These are phyloP conservation scores for Papilionanthe hybrid DNA, from an alignment of 116 monocot genomes.

Conservation along the genomic window DNA sequence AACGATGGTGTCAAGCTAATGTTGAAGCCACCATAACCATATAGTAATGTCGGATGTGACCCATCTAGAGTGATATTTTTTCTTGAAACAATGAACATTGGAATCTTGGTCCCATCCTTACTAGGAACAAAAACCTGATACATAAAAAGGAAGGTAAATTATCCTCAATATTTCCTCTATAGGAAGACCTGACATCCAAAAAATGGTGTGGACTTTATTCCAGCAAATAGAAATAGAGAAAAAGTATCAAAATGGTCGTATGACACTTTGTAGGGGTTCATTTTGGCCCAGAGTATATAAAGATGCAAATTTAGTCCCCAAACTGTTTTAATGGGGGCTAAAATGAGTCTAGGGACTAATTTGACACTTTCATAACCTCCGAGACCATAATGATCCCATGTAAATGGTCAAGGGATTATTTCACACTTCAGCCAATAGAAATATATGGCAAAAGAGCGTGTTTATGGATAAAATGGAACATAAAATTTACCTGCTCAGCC, in stretches of 20 bases:
- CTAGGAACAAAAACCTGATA: slow-evolving; percentile 71
- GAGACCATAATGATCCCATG: too few relatives aligned
- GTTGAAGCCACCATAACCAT: slow-evolving; percentile 97
- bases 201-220: neutral
- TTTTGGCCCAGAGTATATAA: too few relatives aligned
- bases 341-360: too few relatives aligned
- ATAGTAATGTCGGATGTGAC: slow-evolving; percentile 76
- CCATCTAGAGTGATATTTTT: slow-evolving; percentile 69
- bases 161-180: neutral
- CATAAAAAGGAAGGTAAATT: neutral
- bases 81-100: slow-evolving; percentile 86
- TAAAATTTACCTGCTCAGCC: slow-evolving; percentile 66
- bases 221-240: neutral
- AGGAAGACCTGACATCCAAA: neutral
- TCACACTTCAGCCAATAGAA: neutral
- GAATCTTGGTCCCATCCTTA: slow-evolving; percentile 86
- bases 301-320: too few relatives aligned
- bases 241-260: too few relatives aligned
- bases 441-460: neutral
- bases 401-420: too few relatives aligned
- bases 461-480: neutral
- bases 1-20: slow-evolving; percentile 75
- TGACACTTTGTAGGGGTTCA: too few relatives aligned
- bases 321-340: too few relatives aligned
- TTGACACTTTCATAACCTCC: too few relatives aligned